phyloP scores from a whole-genome alignment of 1,284 basidiomycete genomes.

The Cystobasidiaceae sp. region DNA sequence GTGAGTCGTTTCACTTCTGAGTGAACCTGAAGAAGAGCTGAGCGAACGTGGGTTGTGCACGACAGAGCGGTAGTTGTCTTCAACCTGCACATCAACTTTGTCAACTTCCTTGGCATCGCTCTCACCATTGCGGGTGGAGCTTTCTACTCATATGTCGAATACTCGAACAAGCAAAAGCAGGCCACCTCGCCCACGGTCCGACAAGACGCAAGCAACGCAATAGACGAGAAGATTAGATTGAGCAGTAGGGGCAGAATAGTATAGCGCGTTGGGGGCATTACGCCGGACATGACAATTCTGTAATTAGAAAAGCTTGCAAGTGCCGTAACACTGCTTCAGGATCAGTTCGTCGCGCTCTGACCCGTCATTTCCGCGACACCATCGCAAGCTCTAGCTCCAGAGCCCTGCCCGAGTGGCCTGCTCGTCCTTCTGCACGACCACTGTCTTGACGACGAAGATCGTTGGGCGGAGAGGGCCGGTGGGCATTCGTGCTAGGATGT shows the following conservation, averaged over 20 bases:
- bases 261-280: not conserved
- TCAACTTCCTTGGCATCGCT: conserved; percentile 71
- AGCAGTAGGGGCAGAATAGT: conserved; percentile 5
- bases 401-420: too few species aligned
- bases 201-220: not conserved
- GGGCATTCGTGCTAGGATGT: too few species aligned
- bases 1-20: conserved; percentile 54
- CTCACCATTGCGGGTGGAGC: conserved; percentile 78
- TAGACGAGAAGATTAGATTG: conserved; percentile 14
- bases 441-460: too few species aligned
- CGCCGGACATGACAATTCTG: not conserved
- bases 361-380: too few species aligned
- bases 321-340: too few species aligned
- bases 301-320: too few species aligned
- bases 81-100: conserved; percentile 67
- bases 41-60: not conserved
- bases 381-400: too few species aligned
- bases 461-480: too few species aligned
- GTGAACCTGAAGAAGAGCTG: too few species aligned
- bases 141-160: conserved; percentile 29
- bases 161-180: not conserved
- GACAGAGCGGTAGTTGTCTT: conserved; percentile 50
- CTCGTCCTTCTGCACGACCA: too few species aligned
- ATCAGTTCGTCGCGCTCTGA: too few species aligned
- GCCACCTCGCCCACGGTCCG: not conserved